Evolutionary conservation across 768 basidiomycete genomes (phyloP).

Genomic region (Amylocystis lapponica): DNA sequence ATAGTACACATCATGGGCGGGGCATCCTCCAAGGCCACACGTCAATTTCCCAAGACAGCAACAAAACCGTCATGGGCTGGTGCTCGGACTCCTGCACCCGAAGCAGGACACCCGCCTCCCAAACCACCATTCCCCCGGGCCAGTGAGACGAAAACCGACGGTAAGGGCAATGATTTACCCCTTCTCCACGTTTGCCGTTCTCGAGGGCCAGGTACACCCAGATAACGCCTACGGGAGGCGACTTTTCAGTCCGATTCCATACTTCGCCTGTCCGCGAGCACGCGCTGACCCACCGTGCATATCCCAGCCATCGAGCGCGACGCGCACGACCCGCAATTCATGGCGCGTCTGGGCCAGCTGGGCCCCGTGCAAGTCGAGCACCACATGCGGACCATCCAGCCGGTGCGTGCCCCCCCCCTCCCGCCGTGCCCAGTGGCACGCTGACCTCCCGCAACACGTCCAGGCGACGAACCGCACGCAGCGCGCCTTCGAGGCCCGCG

Average conservation of each 20-base stretch:
- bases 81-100: conserved; percentile 29
- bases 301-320: conserved; percentile 63
- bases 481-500: conserved; percentile 47
- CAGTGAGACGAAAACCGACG: conserved; percentile 47
- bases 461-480: conserved; percentile 28
- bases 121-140: conserved; percentile 28
- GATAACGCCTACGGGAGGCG: no score
- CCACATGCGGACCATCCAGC: conserved; percentile 43
- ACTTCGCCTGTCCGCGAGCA: no score
- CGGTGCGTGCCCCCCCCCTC: conserved; percentile 31
- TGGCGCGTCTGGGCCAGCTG: conserved; percentile 56
- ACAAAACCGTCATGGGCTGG: conserved; percentile 44
- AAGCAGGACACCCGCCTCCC: conserved; percentile 7
- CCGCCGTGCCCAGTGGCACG: background rate
- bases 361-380: conserved; percentile 71
- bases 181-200: background rate
- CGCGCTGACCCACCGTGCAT: background rate
- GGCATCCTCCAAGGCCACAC: conserved; percentile 52
- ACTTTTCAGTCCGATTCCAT: no score
- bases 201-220: no score
- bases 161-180: no score
- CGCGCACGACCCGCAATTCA: conserved; percentile 65
- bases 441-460: background rate
- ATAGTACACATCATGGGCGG: conserved; percentile 50
- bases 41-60: conserved; percentile 45